Percentiles rank a stretch among this genome's conserved stretches.
phyloP scores from a whole-genome alignment of 495 filamentous ascomycete species.

The Daldinia childiae region DNA sequence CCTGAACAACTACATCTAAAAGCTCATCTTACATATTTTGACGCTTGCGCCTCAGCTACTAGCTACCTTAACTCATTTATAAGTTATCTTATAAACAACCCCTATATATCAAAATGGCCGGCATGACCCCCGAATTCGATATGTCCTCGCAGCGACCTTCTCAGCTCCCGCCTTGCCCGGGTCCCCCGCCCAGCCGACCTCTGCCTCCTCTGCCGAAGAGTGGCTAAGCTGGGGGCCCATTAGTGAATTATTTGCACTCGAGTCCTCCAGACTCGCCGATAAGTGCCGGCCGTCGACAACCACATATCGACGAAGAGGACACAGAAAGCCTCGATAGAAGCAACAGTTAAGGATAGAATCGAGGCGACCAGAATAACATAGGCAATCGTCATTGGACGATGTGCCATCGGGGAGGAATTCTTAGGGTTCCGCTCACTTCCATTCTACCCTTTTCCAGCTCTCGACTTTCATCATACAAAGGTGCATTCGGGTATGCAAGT shows the following conservation, averaged over 20 bases:
- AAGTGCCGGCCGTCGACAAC: conserved; percentile 19
- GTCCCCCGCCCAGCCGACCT: conserved; percentile 83
- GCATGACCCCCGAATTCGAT: conserved; percentile 46
- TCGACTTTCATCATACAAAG: conserved; percentile 35
- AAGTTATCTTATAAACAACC: neutral
- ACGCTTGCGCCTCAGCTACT: conserved; percentile 1
- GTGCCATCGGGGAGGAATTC: conserved; percentile 29
- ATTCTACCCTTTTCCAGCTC: conserved; percentile 39
- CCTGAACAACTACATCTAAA: conserved; percentile 2
- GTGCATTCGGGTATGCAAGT: conserved; percentile 43
- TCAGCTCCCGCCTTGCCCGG: conserved; percentile 83
- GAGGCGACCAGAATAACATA: conserved; percentile 23
- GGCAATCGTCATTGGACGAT: conserved; percentile 31
- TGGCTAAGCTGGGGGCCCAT: conserved; percentile 47
- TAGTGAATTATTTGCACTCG: conserved; percentile 12
- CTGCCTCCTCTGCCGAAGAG: conserved; percentile 84
- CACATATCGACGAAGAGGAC: conserved; percentile 20
- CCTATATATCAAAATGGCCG: conserved; percentile 65
- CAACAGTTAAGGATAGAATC: conserved; percentile 31
- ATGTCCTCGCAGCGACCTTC: conserved; percentile 66
- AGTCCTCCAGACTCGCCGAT: conserved; percentile 23
- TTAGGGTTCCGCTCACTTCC: conserved; percentile 36
- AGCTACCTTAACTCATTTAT: neutral
- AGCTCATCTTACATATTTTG: conserved; percentile 11
- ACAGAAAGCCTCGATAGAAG: conserved; percentile 9